Base-by-base conservation (phyloP, 2,329 filamentous ascomycete species). In the Bisporella sp. region DNA sequence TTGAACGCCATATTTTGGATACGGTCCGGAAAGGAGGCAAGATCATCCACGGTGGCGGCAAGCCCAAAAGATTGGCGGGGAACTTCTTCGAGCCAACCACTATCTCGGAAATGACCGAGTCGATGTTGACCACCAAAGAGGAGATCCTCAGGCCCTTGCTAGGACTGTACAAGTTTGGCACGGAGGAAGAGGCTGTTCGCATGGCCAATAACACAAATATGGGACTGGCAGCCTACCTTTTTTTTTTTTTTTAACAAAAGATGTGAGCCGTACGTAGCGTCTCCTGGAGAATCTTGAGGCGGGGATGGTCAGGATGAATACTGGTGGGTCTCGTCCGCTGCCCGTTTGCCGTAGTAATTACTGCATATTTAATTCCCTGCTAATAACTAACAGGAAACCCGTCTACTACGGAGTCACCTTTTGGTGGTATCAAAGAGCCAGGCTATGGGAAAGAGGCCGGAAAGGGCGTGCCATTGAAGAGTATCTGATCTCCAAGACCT, bases 21-120 rank as follows among this genome's bases (percentile, higher is more conserved):
- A 85, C 85, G 3, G 73, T 74, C 48, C 73, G 73, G 49, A 73
- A 78, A 39, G 85, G 85, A 3, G 86, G 79, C 1, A 77, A 76
- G 41, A 66, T 86, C 12, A 68, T 85, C 1, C 68, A 82, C 21
- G 85, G 85, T 11, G 82, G 79, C 1, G 73, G 75, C 62, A 56
- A 74, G 65, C 71, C 82, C 3, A 64, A 70, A 2, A 62, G 64
- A 29, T 64, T 70, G 6, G 67, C 71, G 0, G 81, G 82, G 4
- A 87, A 84, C 67, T 89, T 86, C 71, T 85, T 87, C 66, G 74
- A 84, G 62, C 83, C 81, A 1, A 86, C 83, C 0, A 77, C 87
- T 49, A 74, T 87, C 37, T 74, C 74, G 0, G 75, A 76, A 5
- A 78, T 82, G 54, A 81, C 72, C 5, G 66, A 71, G 6, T 72